Conservation (phyloP, 2,329 filamentous ascomycete genomes). For the Fusarium subglutinans region DNA sequence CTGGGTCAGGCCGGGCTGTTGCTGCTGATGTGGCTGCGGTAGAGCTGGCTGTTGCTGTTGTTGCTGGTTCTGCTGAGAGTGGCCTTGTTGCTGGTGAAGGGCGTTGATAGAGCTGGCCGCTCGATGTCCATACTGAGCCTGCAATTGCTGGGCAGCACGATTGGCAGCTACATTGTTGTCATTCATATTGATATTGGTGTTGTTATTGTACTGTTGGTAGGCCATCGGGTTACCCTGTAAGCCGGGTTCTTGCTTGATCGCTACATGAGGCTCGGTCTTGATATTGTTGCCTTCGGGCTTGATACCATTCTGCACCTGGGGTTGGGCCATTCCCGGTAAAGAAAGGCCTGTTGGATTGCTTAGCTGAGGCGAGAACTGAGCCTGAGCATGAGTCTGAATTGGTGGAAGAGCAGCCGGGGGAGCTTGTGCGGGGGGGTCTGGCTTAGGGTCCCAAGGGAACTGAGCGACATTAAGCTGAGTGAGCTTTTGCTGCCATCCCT, state of each 20-base stretch:
- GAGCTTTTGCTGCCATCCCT: conserved; percentile 96
- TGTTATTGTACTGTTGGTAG: conserved; percentile 47
- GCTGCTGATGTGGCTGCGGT: conserved; percentile 45
- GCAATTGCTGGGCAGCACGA: conserved; percentile 66
- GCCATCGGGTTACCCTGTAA: conserved; percentile 45
- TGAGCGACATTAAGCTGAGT: conserved; percentile 83
- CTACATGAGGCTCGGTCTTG: conserved; percentile 59
- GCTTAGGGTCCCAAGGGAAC: conserved; percentile 95
- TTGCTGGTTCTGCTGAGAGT: conserved; percentile 38
- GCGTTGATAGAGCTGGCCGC: conserved; percentile 74
- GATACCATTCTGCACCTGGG: conserved; percentile 48
- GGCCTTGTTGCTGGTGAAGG: conserved; percentile 56
- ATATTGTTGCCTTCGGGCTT: conserved; percentile 56
- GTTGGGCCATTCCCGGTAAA: conserved; percentile 44
- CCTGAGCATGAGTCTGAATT: conserved; percentile 43
- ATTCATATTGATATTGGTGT: conserved; percentile 36
- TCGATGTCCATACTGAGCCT: conserved; percentile 68
- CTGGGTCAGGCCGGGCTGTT: conserved; percentile 43
- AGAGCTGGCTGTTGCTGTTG: conserved; percentile 28
- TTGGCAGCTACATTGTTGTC: conserved; percentile 57
- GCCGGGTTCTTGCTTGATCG: conserved; percentile 57
- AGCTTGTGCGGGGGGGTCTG: conserved; percentile 63
- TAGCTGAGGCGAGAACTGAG: conserved; percentile 45
- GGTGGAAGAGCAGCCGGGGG: conserved; percentile 38
- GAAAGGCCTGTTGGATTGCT: conserved; percentile 40